Base-by-base conservation (phyloP, 352 stramenopile genomes). In the Globisporangium middletonii region DNA sequence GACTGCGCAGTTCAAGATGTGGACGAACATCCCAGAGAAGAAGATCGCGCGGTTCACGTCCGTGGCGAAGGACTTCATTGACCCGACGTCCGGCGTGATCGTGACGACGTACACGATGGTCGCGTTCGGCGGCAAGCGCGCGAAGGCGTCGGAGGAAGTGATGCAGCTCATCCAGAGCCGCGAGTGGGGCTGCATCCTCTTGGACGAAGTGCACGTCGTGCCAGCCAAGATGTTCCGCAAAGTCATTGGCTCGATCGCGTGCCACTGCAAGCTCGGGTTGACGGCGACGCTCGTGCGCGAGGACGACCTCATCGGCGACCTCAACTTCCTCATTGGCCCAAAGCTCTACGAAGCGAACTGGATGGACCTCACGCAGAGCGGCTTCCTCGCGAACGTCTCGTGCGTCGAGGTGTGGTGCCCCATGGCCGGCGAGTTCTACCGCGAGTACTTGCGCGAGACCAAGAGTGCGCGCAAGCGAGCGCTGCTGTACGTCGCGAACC, bases 311-410 rank as follows among this genome's bases (percentile, higher is more conserved):
- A 99, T 99, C 73, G 94, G 91, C 26, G 96, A 99, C 75, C 78
- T 99, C n/a, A 98, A 99, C 75, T 99, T 98, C 75, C 84, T 99
- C 13, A 99, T 99, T 64, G 97, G 97, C 15, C 97, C 96, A 1
- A 99, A 99, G 68, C 66, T 94, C 23, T 94, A 94, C 53, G 83
- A 94, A 64, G 97, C 97, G 30, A 99, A 99, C 73, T 99, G 97
- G 97, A 99, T 99, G 96, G 96, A 99, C 77, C 75, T 99, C 11
- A 99, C 97, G 30, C 88, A 96, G 50, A 94, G 92, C 47, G 95
- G 97, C 3, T 99, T 98, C 69, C 65, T 99, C 44, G 96, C 97
- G 27, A 99, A 99, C 67, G 97, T 99, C 8, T 94, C 94, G 59
- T 99, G 97, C 61, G 90, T 99, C 3, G 97, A 99, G 75, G 92